Evolutionary conservation across 176 grass and related monocot species (phyloP).

Genomic region (maize (Zea mays)): Zm-B73-REFERENCE-NAM-5.0 NC_050102.1:165744001-165744500

Average conservation of each 20-base stretch:
- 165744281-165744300: slow-evolving; percentile 27
- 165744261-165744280: neutral
- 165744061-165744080: neutral
- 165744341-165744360: slow-evolving; percentile 25
- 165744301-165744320: slow-evolving; percentile 26
- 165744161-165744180: slow-evolving; percentile 66
- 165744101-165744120: neutral
- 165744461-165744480: slow-evolving; percentile 39
- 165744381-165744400: slow-evolving; percentile 78
- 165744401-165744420: slow-evolving; percentile 97
- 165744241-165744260: slow-evolving; percentile 24
- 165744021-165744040: neutral
- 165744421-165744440: slow-evolving; percentile 99
- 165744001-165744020: neutral
- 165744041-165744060: neutral
- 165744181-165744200: slow-evolving; percentile 49
- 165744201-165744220: slow-evolving; percentile 14
- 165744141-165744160: slow-evolving; percentile 76
- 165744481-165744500: slow-evolving; percentile 23
- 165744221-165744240: neutral
- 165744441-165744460: slow-evolving; percentile 99
- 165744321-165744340: slow-evolving; percentile 32
- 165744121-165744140: slow-evolving; percentile 49
- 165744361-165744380: neutral
- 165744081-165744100: neutral